Base-by-base conservation (phyloP, 2,329 filamentous ascomycete genomes). In the Blastomyces gilchristii region DNA sequence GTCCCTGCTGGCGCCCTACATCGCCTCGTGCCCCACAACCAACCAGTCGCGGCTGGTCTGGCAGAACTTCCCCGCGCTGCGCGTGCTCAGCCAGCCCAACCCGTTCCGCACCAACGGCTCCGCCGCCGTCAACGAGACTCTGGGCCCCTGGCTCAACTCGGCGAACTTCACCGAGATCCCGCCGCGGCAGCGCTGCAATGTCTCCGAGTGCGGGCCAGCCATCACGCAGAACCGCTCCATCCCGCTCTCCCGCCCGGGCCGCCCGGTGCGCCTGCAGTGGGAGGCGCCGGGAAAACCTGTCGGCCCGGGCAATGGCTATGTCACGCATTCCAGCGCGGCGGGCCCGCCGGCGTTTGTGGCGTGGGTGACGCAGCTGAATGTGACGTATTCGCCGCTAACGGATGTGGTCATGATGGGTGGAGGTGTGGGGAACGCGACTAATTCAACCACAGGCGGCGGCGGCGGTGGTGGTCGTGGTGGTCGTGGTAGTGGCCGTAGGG, bases 221-320 rank as follows among this genome's bases (percentile, higher is more conserved):
- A 86, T 94, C 66, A 80, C 82, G 0, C 83, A 83, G 69, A 92
- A 91, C 78, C 82, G 86, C 56, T 85, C 82, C 12, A 81, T 83
- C 59, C 89, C 89, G 0, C 82, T 95, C 0, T 88, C 87, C 0
- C 91, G 87, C 72, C 83, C 90, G 0, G 90, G 90, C 0, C 87
- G 87, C 31, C 77, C 86, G 68, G 85, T 95, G 1, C 85, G 84
- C 70, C 76, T 95, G 7, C 73, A 81, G 53, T 95, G 90, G 90
- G 89, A 94, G 34, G 75, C 72, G 0, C 87, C 89, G 0, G 89
- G 89, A 0, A 75, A 83, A 67, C 69, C 81, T 0, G 82, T 93
- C 2, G 90, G 90, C 0, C 90, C 90, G 0, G 93, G 95, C 75
- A 91, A 90, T 77, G 89, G 85, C 71, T 95, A 95, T 72, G 77